A percentile compares a stretch with the other conserved stretches of the same genome.
These are phyloP conservation scores for Periglandula ipomoeae DNA, from an alignment of 2,329 filamentous ascomycete species.

Conservation along the genomic window DNA sequence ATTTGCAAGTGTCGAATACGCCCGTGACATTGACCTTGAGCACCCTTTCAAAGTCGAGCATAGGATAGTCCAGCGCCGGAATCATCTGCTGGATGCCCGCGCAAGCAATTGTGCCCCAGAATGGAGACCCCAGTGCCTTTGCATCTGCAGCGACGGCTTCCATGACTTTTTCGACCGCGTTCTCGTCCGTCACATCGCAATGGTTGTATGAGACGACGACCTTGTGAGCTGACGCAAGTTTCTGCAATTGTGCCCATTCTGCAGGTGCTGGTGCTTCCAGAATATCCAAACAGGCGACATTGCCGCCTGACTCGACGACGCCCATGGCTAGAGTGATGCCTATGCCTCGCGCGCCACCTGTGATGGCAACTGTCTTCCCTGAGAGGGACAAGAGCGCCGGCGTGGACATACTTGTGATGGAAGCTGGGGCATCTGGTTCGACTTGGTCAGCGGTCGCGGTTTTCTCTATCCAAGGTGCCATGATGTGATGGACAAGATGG, in stretches of 20 bases:
- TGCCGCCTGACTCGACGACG: slow-evolving; percentile 38
- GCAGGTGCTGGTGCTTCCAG: slow-evolving; percentile 24
- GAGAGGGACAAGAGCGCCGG: slow-evolving; percentile 34
- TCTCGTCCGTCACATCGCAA: slow-evolving; percentile 39
- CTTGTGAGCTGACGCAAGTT: slow-evolving; percentile 26
- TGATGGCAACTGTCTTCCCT: slow-evolving; percentile 36
- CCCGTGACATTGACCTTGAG: slow-evolving; percentile 83
- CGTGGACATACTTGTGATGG: slow-evolving; percentile 9
- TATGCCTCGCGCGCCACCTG: slow-evolving; percentile 41
- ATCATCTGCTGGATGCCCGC: slow-evolving; percentile 40
- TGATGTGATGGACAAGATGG: neutral
- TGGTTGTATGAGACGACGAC: slow-evolving; percentile 29
- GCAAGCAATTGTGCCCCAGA: slow-evolving; percentile 33
- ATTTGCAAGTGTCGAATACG: slow-evolving; percentile 76
- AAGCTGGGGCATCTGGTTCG: neutral
- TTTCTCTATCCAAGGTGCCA: neutral
- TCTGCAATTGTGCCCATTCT: slow-evolving; percentile 33
- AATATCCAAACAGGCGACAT: slow-evolving; percentile 39
- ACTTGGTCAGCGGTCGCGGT: neutral
- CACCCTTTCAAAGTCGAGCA: slow-evolving; percentile 67
- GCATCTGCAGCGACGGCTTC: slow-evolving; percentile 27
- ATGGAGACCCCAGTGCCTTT: slow-evolving; percentile 20
- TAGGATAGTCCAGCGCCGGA: slow-evolving; percentile 64
- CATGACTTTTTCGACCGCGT: slow-evolving; percentile 24
- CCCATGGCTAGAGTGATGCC: slow-evolving; percentile 40